A percentile compares a stretch with the other conserved stretches of the same genome.
phyloP scores from a whole-genome alignment of 2,329 filamentous ascomycete genomes.

The Venturia aucupariae region DNA sequence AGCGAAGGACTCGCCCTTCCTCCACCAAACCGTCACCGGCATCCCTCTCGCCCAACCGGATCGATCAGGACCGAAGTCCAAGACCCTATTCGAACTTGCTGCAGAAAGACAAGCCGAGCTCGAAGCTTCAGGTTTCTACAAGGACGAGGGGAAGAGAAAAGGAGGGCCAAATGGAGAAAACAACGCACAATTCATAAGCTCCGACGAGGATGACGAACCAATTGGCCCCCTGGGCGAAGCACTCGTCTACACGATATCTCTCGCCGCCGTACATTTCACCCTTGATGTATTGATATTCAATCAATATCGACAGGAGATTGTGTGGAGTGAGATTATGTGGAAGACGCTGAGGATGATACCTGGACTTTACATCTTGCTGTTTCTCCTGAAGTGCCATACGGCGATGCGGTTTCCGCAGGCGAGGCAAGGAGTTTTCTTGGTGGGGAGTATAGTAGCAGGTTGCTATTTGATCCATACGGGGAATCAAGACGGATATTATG shows the following conservation, averaged over 20 bases:
- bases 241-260: slow-evolving; percentile 43
- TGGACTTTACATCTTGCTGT: slow-evolving; percentile 36
- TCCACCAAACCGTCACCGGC: slow-evolving; percentile 30
- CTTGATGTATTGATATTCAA: slow-evolving; percentile 71
- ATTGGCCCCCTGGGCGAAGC: slow-evolving; percentile 40
- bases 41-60: slow-evolving; percentile 56
- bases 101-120: slow-evolving; percentile 46
- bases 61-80: slow-evolving; percentile 50
- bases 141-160: slow-evolving; percentile 19
- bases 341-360: slow-evolving; percentile 41
- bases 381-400: slow-evolving; percentile 33
- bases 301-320: slow-evolving; percentile 62
- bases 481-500: slow-evolving; percentile 72
- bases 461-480: slow-evolving; percentile 75
- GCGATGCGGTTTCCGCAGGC: slow-evolving; percentile 25
- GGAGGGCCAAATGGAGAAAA: slow-evolving; percentile 21
- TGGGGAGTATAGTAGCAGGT: slow-evolving; percentile 51
- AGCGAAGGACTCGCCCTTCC: slow-evolving; percentile 26
- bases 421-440: slow-evolving; percentile 48
- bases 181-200: slow-evolving; percentile 20
- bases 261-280: slow-evolving; percentile 67
- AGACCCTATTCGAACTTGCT: slow-evolving; percentile 67
- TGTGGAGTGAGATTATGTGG: slow-evolving; percentile 46
- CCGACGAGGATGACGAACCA: slow-evolving; percentile 31
- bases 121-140: slow-evolving; percentile 21